Conservation (phyloP, 179 eudicot genomes). For the Gypsophila paniculata region DNA sequence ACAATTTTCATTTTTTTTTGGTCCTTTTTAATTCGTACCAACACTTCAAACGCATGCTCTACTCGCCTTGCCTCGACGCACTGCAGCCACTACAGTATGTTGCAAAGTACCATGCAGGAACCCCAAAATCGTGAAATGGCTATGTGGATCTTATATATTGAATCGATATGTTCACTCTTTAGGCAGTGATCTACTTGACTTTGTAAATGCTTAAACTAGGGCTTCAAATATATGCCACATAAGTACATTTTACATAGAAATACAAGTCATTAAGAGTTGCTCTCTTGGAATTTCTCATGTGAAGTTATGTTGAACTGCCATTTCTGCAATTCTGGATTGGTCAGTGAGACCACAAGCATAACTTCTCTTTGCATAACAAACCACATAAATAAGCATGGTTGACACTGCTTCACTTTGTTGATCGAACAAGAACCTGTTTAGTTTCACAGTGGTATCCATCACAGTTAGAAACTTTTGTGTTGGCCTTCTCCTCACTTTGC, state of each 20-base stretch:
- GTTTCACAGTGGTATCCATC: conserved; percentile 3
- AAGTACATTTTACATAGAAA: not conserved
- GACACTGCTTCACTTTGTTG: not conserved
- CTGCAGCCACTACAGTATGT: not conserved
- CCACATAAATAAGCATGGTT: not conserved
- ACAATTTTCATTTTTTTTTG: not conserved
- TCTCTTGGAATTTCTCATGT: not conserved
- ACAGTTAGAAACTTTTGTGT: not conserved
- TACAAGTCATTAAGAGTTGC: not conserved
- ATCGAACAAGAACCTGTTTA: not conserved
- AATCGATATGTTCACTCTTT: not conserved
- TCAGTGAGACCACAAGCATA: conserved; percentile 8
- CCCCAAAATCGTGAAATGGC: conserved; percentile 7
- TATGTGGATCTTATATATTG: not conserved
- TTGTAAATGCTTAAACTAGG: not conserved
- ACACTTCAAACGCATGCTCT: not conserved
- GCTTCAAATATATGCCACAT: conserved; percentile 4
- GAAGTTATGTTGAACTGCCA: not conserved
- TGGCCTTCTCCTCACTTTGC: conserved; percentile 1
- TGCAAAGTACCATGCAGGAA: conserved; percentile 9
- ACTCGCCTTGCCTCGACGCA: no score
- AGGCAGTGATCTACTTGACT: not conserved
- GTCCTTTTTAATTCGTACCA: not conserved
- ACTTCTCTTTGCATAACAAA: not conserved
- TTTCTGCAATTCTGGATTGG: not conserved